phyloP scores from a whole-genome alignment of 768 basidiomycete species.

The Suillus tomentosus region DNA sequence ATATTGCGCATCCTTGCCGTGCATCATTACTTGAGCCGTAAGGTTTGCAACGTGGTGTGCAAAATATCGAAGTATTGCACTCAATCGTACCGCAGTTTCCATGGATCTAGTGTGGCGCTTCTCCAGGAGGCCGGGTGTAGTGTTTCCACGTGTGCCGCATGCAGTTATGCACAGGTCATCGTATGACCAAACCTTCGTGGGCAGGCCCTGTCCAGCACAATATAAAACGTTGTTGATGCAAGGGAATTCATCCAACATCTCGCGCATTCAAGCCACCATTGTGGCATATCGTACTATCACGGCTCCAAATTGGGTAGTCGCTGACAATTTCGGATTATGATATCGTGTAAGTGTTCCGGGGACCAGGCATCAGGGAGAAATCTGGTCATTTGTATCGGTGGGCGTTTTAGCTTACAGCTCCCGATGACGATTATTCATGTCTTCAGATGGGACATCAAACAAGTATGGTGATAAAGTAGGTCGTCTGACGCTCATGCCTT shows the following conservation, averaged over 20 bases:
- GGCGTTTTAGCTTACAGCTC: not conserved
- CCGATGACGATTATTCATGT: not conserved
- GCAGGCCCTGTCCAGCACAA: not conserved
- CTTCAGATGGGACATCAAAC: constrained; percentile 37
- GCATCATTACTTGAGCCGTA: not conserved
- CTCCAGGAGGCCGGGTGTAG: not conserved
- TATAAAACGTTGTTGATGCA: not conserved
- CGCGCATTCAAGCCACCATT: not conserved
- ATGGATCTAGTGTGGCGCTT: not conserved
- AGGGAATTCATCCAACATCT: not conserved
- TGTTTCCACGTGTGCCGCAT: not conserved
- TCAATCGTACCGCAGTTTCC: not conserved
- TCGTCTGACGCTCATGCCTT: not conserved
- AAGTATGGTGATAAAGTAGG: constrained; percentile 33
- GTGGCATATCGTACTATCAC: not conserved
- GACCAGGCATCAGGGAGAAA: constrained; percentile 11
- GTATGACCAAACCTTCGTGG: not conserved
- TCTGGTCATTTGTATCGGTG: constrained; percentile 32
- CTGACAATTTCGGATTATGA: too few species aligned
- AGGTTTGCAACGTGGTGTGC: not conserved
- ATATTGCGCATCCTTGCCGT: not conserved
- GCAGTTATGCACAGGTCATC: not conserved
- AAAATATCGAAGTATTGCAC: not conserved
- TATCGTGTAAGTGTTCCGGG: not conserved
- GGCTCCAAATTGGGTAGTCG: not conserved